Conservation (phyloP, 768 basidiomycete species). For the Tylopilus sp. region DNA sequence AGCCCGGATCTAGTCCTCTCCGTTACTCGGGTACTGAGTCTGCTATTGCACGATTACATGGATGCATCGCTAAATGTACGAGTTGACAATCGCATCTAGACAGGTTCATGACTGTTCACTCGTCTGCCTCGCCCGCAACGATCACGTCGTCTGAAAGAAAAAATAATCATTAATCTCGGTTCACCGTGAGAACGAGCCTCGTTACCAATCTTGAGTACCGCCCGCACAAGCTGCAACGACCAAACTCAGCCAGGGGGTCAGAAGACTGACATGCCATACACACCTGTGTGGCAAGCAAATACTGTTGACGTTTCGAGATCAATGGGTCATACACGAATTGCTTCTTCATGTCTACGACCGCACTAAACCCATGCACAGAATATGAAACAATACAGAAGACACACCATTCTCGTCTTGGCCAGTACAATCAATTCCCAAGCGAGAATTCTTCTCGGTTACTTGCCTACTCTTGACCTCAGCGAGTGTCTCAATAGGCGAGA, state of each 20-base stretch:
- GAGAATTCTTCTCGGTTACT: constrained; percentile 77
- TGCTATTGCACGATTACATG: constrained; percentile 24
- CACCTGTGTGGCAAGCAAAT: constrained; percentile 93
- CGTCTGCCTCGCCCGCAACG: constrained; percentile 64
- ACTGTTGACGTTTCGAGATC: constrained; percentile 97
- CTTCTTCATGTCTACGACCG: constrained; percentile 83
- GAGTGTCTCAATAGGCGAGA: constrained; percentile 96
- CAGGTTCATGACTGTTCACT: constrained; percentile 35
- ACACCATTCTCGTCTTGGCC: constrained; percentile 82
- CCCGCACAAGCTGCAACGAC: constrained; percentile 63
- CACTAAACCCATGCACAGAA: background rate
- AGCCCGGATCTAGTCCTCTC: background rate
- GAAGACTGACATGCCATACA: constrained; percentile 13
- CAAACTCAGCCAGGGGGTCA: constrained; percentile 1
- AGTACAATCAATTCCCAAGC: constrained; percentile 90
- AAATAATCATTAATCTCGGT: background rate
- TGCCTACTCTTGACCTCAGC: constrained; percentile 93
- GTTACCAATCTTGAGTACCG: constrained; percentile 84
- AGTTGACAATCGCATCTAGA: constrained; percentile 12
- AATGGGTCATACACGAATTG: constrained; percentile 97
- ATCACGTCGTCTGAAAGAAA: constrained; percentile 68
- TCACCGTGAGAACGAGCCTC: constrained; percentile 5
- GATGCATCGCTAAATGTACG: constrained; percentile 18
- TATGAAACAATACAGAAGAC: constrained; percentile 19
- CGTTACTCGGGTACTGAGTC: background rate